Evolutionary conservation across 2,329 filamentous ascomycete genomes (phyloP), one percentile per base, ranked within the genome.

Genomic region (Trichoderma sp.): DNA sequence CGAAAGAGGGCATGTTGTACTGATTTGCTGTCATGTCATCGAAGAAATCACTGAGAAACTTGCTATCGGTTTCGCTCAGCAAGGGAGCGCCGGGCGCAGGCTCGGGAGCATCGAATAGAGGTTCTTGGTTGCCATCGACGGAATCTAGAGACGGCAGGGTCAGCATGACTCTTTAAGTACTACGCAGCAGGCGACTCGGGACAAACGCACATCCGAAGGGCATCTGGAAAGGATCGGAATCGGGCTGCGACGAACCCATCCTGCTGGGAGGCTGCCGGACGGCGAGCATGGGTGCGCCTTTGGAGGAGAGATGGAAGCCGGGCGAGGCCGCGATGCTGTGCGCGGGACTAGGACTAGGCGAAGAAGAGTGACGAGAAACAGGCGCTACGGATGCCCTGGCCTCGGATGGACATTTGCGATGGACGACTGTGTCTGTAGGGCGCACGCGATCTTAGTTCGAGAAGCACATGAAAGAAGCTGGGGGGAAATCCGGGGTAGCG

Each of bases 141-240:
- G 81, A 78, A 79, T 87, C 86, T 88, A 70, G 28, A 70, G 80
- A 24, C n/a, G 28, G 8, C 28, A 18, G n/a, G 9, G 77, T 57
- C 8, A 43, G 28, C 51, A 6, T 32, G 51, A 63, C 61, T 65
- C 36, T 26, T 47, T n/a, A 12, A 15, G 7, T 30, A 4, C 28
- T 15, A 18, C 4, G 11, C 24, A 32, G 12, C 12, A 39, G 61
- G 61, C 18, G 51, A 6, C 24, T 30, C 11, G 51, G n/a, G 65
- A 8, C 24, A 15, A 21, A 87, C 90, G 76, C 86, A 92, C 90
- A 92, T 78, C 90, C 91, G 85, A 92, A 92, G 47, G 89, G 88
- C 78, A 88, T 82, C 36, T 61, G 66, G 74, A 87, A 84, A 71
- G 85, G 82, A 76, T 88, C 84, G 77, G 86, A 78, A 72, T 80